Percentiles rank a stretch among this genome's conserved stretches.
Evolutionary conservation across 2,329 filamentous ascomycete genomes (phyloP).

Genomic region (Fusarium globosum): DNA sequence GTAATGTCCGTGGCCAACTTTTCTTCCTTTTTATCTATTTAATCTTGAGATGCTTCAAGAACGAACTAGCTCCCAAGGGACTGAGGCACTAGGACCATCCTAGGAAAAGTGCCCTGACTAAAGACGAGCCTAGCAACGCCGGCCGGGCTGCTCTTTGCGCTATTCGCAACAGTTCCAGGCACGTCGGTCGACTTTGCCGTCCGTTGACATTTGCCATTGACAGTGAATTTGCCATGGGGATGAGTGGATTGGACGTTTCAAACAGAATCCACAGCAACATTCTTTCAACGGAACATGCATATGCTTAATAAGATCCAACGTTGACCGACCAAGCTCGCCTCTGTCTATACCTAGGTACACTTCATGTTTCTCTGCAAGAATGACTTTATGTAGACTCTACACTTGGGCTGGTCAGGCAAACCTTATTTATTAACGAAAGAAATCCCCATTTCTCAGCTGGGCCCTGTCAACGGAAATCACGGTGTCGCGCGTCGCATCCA

Average conservation of each 20-base stretch:
- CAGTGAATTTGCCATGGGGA: neutral
- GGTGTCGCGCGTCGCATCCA: conserved; percentile 3
- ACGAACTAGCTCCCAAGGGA: neutral
- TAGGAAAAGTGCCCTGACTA: conserved; percentile 25
- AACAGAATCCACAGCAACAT: neutral
- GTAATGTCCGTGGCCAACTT: conserved; percentile 15
- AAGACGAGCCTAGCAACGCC: conserved; percentile 1
- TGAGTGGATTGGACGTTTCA: conserved; percentile 23
- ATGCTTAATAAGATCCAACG: neutral
- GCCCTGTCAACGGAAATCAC: conserved; percentile 13
- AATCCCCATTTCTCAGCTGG: conserved; percentile 12
- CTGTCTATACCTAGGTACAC: neutral
- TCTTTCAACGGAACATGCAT: neutral
- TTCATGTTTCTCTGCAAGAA: neutral
- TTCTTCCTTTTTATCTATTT: neutral
- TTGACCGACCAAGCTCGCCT: neutral
- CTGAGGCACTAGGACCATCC: neutral
- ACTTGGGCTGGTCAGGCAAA: conserved; percentile 2
- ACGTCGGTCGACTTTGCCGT: conserved; percentile 11
- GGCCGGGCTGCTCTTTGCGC: neutral
- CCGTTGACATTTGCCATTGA: neutral
- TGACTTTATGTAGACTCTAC: neutral
- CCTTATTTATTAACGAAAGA: neutral
- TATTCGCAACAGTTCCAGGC: conserved; percentile 15
- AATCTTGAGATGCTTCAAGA: neutral